Base-by-base conservation (phyloP, 192 early-diverging fungal genomes). In the Glomus cerebriforme region DNA sequence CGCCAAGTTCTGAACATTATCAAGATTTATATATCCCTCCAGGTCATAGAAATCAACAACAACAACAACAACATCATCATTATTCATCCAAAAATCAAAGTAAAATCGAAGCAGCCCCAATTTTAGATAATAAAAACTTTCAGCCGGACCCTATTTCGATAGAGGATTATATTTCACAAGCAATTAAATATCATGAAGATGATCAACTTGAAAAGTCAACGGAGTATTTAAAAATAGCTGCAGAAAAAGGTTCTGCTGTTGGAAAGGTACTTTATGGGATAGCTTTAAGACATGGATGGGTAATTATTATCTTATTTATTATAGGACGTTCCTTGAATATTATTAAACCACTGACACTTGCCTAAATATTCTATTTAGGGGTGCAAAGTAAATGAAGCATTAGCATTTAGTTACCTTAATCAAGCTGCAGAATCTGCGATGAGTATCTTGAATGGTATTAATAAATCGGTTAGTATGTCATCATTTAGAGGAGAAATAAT, bases 241-340 rank as follows among this genome's bases (percentile, higher is more conserved):
- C 93, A 7, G 87, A 92, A 73, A 71, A 80, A 35, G 85, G 88
- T 13, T 89, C 87, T 73, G 90, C 92, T 17, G 83, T 93, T 1
- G 92, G 92, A 12, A 88, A 93, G 84, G 84, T 93, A 69, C 88
- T 94, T 79, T 93, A 92, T 77, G 93, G 93, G 2, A 81, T 94
- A 47, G 91, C 93, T 19, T 84, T 92, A 19, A 88, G 93, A 19
- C 93, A 94, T 81, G 93, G 93, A 43, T 94, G 93, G 93, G 88
- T 82, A 72, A 79, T 71, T 31, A 66, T 10, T 7, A 64, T 3
- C 13, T n/a, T 35, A 32, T 19, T 24, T 1, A 24, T 27, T 26
- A 24, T 12, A 9, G 24, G 10, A 19, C 3, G 7, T 22, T 54
- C 22, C 17, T 22, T 54, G 15, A 54, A 54, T 54, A 0, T n/a